Evolutionary conservation across 1,284 basidiomycete genomes (phyloP).

Genomic region (Rhodotorula sp.): DNA sequence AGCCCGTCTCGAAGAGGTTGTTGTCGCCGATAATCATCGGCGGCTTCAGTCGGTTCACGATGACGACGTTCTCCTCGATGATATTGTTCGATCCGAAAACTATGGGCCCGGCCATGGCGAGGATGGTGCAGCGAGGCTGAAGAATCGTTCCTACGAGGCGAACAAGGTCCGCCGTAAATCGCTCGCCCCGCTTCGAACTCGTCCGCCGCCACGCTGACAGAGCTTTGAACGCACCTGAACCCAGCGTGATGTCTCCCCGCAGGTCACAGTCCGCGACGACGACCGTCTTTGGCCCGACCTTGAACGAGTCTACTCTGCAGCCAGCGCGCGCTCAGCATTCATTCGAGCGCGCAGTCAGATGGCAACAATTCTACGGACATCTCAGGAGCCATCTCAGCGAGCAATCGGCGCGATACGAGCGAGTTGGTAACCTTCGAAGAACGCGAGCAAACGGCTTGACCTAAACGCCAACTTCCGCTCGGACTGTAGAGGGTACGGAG

Average conservation of each 20-base stretch:
- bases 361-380: no score
- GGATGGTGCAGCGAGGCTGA: slow-evolving; percentile 89
- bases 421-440: no score
- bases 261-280: slow-evolving; percentile 85
- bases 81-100: slow-evolving; percentile 83
- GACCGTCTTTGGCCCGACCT: slow-evolving; percentile 74
- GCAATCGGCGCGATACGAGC: no score
- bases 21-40: slow-evolving; percentile 88
- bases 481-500: no score
- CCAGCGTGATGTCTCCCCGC: slow-evolving; percentile 86
- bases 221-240: slow-evolving; percentile 58
- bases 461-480: no score
- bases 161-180: not conserved
- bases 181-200: not conserved
- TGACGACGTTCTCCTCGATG: slow-evolving; percentile 82
- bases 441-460: no score
- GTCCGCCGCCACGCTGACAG: no score
- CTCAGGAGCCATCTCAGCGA: no score
- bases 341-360: no score
- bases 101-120: slow-evolving; percentile 81
- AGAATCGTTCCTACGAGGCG: slow-evolving; percentile 66
- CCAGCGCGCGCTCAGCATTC: not conserved
- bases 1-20: slow-evolving; percentile 90
- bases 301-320: slow-evolving; percentile 68
- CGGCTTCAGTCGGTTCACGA: slow-evolving; percentile 82